These are phyloP conservation scores for Cytospora schulzeri DNA, from an alignment of 2,329 filamentous ascomycete genomes.

Conservation along the genomic window DNA sequence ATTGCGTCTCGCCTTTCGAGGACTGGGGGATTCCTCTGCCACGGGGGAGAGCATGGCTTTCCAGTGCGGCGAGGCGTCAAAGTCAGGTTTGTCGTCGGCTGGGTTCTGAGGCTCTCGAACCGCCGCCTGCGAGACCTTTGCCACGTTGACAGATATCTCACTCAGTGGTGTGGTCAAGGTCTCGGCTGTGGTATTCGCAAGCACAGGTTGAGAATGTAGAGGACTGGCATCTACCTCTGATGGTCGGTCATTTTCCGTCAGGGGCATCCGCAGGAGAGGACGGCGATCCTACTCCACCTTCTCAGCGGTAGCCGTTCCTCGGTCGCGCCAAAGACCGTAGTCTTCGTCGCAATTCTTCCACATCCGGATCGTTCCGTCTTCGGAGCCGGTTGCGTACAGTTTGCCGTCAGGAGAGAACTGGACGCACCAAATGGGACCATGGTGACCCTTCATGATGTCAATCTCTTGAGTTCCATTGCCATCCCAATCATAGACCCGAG, in stretches of 20 bases:
- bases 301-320: constrained; percentile 35
- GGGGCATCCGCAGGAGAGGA: constrained; percentile 20
- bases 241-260: constrained; percentile 24
- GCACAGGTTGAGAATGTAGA: not conserved
- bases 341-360: constrained; percentile 71
- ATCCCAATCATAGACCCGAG: constrained; percentile 90
- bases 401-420: constrained; percentile 95
- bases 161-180: constrained; percentile 12
- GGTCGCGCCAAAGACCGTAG: constrained; percentile 65
- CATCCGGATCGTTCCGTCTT: constrained; percentile 97
- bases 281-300: constrained; percentile 28
- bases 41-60: constrained; percentile 25
- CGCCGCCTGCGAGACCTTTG: constrained; percentile 15
- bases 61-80: constrained; percentile 17
- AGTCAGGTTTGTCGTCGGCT: constrained; percentile 5
- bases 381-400: constrained; percentile 92
- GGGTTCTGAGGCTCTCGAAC: constrained; percentile 10
- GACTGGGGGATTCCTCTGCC: constrained; percentile 26
- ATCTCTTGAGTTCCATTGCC: constrained; percentile 63
- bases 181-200: not conserved
- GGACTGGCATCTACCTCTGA: constrained; percentile 8
- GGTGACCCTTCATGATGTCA: constrained; percentile 96
- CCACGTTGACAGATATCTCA: constrained; percentile 28
- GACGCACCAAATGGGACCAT: constrained; percentile 95
- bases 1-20: constrained; percentile 10